Percentiles rank a stretch among this genome's conserved stretches.
phyloP scores from a whole-genome alignment of 768 basidiomycete species.

The Auricularia cornea region DNA sequence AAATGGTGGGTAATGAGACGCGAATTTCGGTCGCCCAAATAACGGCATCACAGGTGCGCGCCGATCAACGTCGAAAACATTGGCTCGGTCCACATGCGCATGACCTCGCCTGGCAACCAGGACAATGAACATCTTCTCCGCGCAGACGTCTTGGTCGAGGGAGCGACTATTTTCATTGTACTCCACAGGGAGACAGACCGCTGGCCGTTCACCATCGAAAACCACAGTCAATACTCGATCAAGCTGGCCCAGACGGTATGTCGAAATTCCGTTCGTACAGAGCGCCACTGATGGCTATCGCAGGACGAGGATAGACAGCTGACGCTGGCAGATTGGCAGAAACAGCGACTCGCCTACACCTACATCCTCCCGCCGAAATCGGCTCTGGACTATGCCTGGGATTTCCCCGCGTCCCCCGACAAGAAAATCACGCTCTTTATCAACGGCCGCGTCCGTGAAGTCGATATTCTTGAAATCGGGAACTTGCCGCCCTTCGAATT shows the following conservation, averaged over 20 bases:
- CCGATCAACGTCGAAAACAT: constrained; percentile 90
- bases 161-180: constrained; percentile 82
- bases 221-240: constrained; percentile 68
- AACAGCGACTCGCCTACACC: neutral
- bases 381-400: constrained; percentile 79
- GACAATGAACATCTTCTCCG: constrained; percentile 49
- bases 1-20: constrained; percentile 50
- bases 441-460: constrained; percentile 49
- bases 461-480: constrained; percentile 96
- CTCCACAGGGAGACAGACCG: constrained; percentile 54
- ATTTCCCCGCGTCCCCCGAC: constrained; percentile 73
- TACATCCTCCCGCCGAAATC: constrained; percentile 56
- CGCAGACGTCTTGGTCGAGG: constrained; percentile 73
- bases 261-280: constrained; percentile 3
- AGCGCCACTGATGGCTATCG: constrained; percentile 15
- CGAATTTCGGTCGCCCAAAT: constrained; percentile 2
- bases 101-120: constrained; percentile 35
- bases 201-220: constrained; percentile 91
- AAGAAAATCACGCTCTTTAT: constrained; percentile 67
- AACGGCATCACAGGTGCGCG: constrained; percentile 57
- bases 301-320: constrained; percentile 34
- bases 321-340: constrained; percentile 32
- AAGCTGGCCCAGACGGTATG: constrained; percentile 67
- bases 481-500: constrained; percentile 85
- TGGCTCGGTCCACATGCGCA: constrained; percentile 68